These are phyloP conservation scores for Lipomyces spencermartinsiae DNA, from an alignment of 805 yeast genomes.

Conservation along the genomic window DNA sequence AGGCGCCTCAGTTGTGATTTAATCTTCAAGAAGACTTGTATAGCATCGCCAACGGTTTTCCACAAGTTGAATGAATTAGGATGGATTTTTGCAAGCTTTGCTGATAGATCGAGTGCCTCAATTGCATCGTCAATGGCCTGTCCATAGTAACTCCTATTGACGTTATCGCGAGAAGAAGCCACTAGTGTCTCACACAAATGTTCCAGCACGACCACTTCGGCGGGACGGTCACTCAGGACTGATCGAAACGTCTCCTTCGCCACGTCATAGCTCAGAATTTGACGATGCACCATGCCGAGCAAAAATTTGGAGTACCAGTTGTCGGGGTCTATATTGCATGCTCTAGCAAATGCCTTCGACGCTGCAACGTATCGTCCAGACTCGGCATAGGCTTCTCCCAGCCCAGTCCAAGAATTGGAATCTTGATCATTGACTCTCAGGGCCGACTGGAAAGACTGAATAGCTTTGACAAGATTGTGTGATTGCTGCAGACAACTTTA, in stretches of 20 bases:
- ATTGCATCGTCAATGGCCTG: constrained; percentile 61
- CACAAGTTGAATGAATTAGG: constrained; percentile 23
- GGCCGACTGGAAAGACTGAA: constrained; percentile 88
- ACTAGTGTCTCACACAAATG: constrained; percentile 65
- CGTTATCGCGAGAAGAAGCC: constrained; percentile 58
- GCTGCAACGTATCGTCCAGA: constrained; percentile 91
- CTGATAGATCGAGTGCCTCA: constrained; percentile 55
- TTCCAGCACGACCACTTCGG: constrained; percentile 58
- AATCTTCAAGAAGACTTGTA: constrained; percentile 59
- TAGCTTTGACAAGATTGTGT: constrained; percentile 57
- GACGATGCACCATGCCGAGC: constrained; percentile 68
- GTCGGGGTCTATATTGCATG: constrained; percentile 58
- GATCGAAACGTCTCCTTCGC: constrained; percentile 58
- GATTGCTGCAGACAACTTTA: constrained; percentile 19
- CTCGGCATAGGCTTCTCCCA: constrained; percentile 93
- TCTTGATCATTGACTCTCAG: constrained; percentile 72
- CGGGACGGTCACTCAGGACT: constrained; percentile 53
- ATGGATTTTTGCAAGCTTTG: constrained; percentile 45
- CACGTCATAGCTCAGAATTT: constrained; percentile 67
- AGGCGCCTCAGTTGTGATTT: constrained; percentile 59
- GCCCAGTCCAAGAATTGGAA: constrained; percentile 84
- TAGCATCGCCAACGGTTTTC: constrained; percentile 66
- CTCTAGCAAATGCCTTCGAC: constrained; percentile 75
- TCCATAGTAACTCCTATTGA: constrained; percentile 67
- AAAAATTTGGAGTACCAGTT: constrained; percentile 71